Conservation (phyloP, 2,329 filamentous ascomycete species). For the Chrysoporthe puriensis region DNA sequence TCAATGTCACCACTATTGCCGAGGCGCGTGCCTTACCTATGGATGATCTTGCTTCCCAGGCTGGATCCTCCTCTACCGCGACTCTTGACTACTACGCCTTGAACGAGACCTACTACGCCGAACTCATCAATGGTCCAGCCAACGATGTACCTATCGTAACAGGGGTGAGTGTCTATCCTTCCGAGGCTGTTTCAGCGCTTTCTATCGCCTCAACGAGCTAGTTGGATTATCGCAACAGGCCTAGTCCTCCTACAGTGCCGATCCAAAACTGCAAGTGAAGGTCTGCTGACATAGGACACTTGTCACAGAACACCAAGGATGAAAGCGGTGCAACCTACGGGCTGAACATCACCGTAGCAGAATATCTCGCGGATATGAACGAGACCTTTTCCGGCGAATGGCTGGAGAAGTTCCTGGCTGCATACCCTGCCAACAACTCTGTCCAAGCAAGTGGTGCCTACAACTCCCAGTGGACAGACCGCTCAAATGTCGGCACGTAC, state of each 20-base stretch:
- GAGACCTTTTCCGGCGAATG: constrained; percentile 30
- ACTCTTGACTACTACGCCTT: constrained; percentile 31
- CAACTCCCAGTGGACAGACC: constrained; percentile 33
- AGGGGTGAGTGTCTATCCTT: constrained; percentile 18
- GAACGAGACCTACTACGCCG: constrained; percentile 35
- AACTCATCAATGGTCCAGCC: constrained; percentile 32
- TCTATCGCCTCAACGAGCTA: too few relatives aligned
- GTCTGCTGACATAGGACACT: too few relatives aligned
- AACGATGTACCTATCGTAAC: constrained; percentile 37
- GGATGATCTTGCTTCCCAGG: constrained; percentile 20
- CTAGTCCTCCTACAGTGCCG: too few relatives aligned
- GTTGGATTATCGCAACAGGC: too few relatives aligned
- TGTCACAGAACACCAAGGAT: constrained; percentile 33
- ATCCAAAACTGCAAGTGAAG: too few relatives aligned
- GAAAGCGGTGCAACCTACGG: constrained; percentile 34
- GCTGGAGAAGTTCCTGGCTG: constrained; percentile 26
- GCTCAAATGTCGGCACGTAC: constrained; percentile 35
- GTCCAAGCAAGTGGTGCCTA: constrained; percentile 29
- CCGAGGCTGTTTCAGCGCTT: too few relatives aligned
- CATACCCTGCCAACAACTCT: constrained; percentile 31
- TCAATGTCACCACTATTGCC: constrained; percentile 31
- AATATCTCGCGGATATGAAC: constrained; percentile 32
- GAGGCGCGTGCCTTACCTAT: constrained; percentile 22
- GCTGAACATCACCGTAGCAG: constrained; percentile 31
- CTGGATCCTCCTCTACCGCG: constrained; percentile 12